Evolutionary conservation across 2,329 filamentous ascomycete genomes (phyloP), one percentile per base, ranked within the genome.

Genomic region (Penicillium fuscoglaucum): DNA sequence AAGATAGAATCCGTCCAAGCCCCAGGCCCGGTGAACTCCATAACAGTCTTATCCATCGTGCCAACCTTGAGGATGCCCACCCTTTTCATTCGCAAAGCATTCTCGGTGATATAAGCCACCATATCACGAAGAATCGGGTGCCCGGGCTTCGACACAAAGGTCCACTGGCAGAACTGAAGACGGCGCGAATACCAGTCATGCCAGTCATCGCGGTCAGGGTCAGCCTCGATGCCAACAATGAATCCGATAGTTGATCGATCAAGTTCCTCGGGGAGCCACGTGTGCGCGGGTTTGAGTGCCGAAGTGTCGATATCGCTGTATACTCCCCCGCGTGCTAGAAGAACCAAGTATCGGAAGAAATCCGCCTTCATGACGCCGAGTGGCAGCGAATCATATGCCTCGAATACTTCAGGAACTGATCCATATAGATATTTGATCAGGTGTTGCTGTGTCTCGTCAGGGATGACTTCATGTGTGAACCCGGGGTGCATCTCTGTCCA

Each of bases 151-250:
- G 90, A 82, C 76, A 98, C 93, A 62, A 99, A 97, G 1, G 95
- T 99, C 95, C 95, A 99, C 75, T 99, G 95, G 78, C 95, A 99
- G 77, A 99, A 98, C 74, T 98, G 95, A 61, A 99, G 93, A 63
- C 93, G 86, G 59, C 95, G 89, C 63, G 91, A 95, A 80, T 98
- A 99, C 95, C 93, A 98, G 1, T 96, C 82, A 37, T 86, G 84
- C 95, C 95, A 99, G 74, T 99, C 95, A 4, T 86, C 84, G 48
- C 95, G 86, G 75, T 98, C 92, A 0, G 95, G 92, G 72, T 99
- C 95, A 5, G 95, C 95, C 79, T 99, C 95, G 65, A 99, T 97
- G 59, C 95, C 95, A 69, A 98, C 83, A 40, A 99, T 88, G 62
- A 99, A 82, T 10, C 95, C 95, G 66, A 98, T 84, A 1, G 87